Evolutionary conservation across 257 asterid genomes (phyloP).

Genomic region (Solanum okadae): DNA sequence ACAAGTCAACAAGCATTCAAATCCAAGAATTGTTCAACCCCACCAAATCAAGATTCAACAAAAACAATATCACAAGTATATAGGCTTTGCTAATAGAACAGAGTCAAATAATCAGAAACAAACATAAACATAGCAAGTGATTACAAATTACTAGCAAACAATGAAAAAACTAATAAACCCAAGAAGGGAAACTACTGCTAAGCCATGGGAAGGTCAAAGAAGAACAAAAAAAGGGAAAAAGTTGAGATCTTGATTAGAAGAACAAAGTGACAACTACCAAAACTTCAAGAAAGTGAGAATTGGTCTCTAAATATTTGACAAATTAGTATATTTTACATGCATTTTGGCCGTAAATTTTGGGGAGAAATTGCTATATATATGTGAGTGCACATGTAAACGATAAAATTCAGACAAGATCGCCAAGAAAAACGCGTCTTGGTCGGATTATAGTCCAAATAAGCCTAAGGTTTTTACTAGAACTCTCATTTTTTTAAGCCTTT

Average conservation of each 20-base stretch:
- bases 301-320: neutral
- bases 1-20: neutral
- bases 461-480: neutral
- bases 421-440: conserved; percentile 2
- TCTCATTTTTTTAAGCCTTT: neutral
- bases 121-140: neutral
- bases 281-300: neutral
- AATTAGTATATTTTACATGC: neutral
- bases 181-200: neutral
- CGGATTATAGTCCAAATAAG: neutral
- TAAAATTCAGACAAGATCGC: neutral
- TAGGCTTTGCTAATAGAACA: neutral
- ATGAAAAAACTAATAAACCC: neutral
- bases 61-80: neutral
- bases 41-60: neutral
- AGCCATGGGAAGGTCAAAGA: neutral
- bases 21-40: neutral
- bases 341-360: neutral
- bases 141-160: neutral
- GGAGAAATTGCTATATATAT: neutral
- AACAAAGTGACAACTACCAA: neutral
- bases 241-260: conserved; percentile 7
- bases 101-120: neutral
- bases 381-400: neutral
- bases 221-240: neutral